Base-by-base conservation (phyloP, 2,329 filamentous ascomycete species). In the Aspergillus ochraceoroseus region DNA sequence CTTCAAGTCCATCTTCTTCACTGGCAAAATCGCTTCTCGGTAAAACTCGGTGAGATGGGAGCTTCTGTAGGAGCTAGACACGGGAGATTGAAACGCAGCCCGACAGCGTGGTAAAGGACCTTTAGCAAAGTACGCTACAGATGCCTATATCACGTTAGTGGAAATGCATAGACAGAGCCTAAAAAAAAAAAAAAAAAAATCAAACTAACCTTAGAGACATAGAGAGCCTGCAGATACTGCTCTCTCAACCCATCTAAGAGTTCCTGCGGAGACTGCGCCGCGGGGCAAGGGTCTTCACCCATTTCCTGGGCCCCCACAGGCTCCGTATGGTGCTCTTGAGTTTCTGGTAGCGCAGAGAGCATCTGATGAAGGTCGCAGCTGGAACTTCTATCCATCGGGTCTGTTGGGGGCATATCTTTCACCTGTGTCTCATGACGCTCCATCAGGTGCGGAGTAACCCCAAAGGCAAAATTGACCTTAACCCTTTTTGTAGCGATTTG, bases 41-140 rank as follows among this genome's bases (percentile, higher is more conserved):
- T 71, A 70, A 39, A 63, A 68, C 5, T 56, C 56, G 29, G 59
- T 48, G 3, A 71, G 52, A 5, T 62, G 58, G 1, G 40, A 30
- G 14, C 57, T 47, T 2, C 49, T 54, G 31, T 50, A 32, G 8
- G 53, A 48, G 17, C 53, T 45, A 22, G 44, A 31, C n/a, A 49
- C 57, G 7, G 54, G 43, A 7, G 54, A 51, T 41, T 64, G 60
- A 20, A 67, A 65, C 35, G 62, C 59, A 26, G 58, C 63, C 20
- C 71, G 65, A 18, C 66, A 70, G 18, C 71, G 66, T 9, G 70
- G 62, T 35, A 73, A 54, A 11, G 71, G 70, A 3, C 71, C 70
- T 56, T 74, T 74, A 23, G 70, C 70, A 52, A 73, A 74, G 49
- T 73, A 74, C 38, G 70, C 71, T 38, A 74, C 56, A 18, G 70